Evolutionary conservation across 1,139 yeast genomes (phyloP).

Genomic region (Geotrichum candidum): DNA sequence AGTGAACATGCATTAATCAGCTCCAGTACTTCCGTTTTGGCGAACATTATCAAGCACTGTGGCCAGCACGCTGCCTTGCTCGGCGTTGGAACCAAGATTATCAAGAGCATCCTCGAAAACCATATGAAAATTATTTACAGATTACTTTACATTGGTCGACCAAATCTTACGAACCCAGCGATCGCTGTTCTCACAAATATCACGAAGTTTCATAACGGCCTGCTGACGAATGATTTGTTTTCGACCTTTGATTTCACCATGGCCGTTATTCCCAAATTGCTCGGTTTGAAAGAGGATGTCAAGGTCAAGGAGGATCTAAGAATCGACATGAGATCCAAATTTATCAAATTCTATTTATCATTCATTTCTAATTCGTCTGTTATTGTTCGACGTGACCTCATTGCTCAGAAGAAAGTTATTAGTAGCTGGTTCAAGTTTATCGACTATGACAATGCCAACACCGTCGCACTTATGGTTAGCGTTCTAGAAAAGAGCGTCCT

Average conservation of each 20-base stretch:
- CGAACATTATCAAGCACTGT: slow-evolving; percentile 6
- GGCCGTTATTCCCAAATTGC: slow-evolving; percentile 54
- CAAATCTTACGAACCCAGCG: slow-evolving; percentile 57
- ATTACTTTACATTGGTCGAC: slow-evolving; percentile 54
- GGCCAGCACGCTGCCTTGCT: slow-evolving; percentile 20
- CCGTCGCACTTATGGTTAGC: slow-evolving; percentile 41
- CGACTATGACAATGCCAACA: slow-evolving; percentile 42
- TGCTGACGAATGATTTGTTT: slow-evolving; percentile 51
- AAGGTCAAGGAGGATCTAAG: slow-evolving; percentile 34
- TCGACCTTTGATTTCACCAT: slow-evolving; percentile 64
- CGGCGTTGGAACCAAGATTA: slow-evolving; percentile 39
- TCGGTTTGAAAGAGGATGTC: slow-evolving; percentile 48
- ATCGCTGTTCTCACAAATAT: slow-evolving; percentile 51
- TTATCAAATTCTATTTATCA: slow-evolving; percentile 56
- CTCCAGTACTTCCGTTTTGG: slow-evolving; percentile 26
- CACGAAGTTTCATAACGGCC: slow-evolving; percentile 45
- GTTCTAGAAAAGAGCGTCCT: slow-evolving; percentile 50
- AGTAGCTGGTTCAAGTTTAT: slow-evolving; percentile 63
- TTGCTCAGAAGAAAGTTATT: slow-evolving; percentile 52
- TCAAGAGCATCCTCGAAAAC: slow-evolving; percentile 45
- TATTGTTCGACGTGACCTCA: slow-evolving; percentile 55
- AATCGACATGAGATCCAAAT: slow-evolving; percentile 49
- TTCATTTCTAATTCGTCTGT: slow-evolving; percentile 47
- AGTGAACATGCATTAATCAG: slow-evolving; percentile 24
- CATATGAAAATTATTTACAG: slow-evolving; percentile 64